A percentile compares a stretch with the other conserved stretches of the same genome.
Conservation (phyloP, 257 asterid species). For the Plantago ovata region DNA sequence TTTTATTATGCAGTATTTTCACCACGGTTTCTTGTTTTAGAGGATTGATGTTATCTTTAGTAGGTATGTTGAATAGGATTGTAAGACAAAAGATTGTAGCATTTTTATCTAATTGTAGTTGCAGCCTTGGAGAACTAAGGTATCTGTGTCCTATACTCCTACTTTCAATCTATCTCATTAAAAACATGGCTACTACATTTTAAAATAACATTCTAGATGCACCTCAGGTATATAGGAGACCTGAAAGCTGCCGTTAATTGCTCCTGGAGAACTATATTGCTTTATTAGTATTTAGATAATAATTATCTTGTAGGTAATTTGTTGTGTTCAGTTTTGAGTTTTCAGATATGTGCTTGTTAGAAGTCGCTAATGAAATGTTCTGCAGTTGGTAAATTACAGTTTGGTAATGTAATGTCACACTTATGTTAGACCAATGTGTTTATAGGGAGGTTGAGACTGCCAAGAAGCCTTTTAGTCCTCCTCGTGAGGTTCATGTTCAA, state of each 20-base stretch:
- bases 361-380: background rate
- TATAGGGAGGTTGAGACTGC: background rate
- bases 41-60: too few species aligned
- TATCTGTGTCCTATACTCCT: too few species aligned
- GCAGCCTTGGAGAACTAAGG: too few species aligned
- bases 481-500: slow-evolving; percentile 1
- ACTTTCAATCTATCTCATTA: background rate
- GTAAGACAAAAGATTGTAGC: too few species aligned
- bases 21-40: too few species aligned
- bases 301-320: background rate
- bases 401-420: background rate
- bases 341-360: background rate
- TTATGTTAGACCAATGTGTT: background rate
- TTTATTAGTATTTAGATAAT: background rate
- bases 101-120: too few species aligned
- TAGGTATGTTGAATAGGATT: too few species aligned
- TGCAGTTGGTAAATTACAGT: too few species aligned
- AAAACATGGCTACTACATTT: background rate
- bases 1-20: too few species aligned
- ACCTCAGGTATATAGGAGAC: background rate
- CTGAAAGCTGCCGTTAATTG: background rate
- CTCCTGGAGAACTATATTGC: background rate
- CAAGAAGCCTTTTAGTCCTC: slow-evolving; percentile 8
- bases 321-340: background rate
- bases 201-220: background rate